Percentiles rank a stretch among this genome's conserved stretches.
Conservation (phyloP, 2,329 filamentous ascomycete genomes). For the Aspergillus udagawae region DNA sequence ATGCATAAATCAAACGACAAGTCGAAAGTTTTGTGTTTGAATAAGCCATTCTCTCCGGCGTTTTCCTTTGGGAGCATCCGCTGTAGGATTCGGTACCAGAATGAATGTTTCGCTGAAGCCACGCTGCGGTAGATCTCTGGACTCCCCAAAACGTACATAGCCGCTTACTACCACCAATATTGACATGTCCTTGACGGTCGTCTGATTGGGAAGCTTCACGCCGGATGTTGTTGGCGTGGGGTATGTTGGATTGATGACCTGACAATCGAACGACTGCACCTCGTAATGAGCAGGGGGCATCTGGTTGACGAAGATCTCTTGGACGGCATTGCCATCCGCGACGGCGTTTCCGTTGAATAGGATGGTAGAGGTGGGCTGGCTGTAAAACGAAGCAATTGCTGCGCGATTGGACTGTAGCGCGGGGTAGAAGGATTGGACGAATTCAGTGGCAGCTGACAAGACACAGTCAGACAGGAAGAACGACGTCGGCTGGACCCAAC, state of each 20-base stretch:
- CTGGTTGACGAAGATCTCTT: slow-evolving; percentile 64
- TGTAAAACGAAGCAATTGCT: slow-evolving; percentile 67
- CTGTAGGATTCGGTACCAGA: slow-evolving; percentile 63
- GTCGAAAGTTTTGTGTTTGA: slow-evolving; percentile 67
- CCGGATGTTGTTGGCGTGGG: slow-evolving; percentile 49
- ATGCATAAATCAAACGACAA: slow-evolving; percentile 40
- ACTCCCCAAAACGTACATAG: slow-evolving; percentile 63
- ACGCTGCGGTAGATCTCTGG: slow-evolving; percentile 58
- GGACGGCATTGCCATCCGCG: slow-evolving; percentile 60
- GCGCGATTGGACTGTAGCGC: slow-evolving; percentile 60
- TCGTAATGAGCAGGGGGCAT: slow-evolving; percentile 65
- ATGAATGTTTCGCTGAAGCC: slow-evolving; percentile 79
- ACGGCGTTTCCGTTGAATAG: slow-evolving; percentile 73
- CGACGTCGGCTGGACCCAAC: background rate
- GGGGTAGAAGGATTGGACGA: slow-evolving; percentile 71
- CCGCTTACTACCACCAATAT: slow-evolving; percentile 72
- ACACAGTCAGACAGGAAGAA: background rate
- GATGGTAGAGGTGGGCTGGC: slow-evolving; percentile 59
- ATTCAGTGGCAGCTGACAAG: slow-evolving; percentile 61
- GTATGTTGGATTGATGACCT: slow-evolving; percentile 70
- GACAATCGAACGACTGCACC: slow-evolving; percentile 70
- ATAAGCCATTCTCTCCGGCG: slow-evolving; percentile 61
- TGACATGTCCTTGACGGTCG: slow-evolving; percentile 56
- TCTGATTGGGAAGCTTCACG: slow-evolving; percentile 37
- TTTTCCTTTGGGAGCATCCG: slow-evolving; percentile 54